A percentile compares a stretch with the other conserved stretches of the same genome.
These are phyloP conservation scores for Eucalyptus paniculata DNA, from an alignment of 345 rosid genomes.

Conservation along the genomic window DNA sequence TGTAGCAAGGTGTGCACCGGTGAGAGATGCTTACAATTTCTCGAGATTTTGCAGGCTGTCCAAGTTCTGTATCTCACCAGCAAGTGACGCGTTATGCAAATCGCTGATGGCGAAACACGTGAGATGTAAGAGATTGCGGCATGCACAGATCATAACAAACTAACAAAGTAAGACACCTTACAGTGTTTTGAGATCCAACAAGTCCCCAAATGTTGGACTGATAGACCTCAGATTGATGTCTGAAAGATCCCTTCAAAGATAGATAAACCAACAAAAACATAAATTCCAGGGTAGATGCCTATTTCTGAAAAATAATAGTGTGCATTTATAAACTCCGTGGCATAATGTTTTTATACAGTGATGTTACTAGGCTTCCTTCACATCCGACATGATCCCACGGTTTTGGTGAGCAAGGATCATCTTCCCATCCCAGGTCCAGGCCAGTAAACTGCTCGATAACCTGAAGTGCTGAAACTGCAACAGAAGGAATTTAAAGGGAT, in stretches of 20 bases:
- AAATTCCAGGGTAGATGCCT: not conserved
- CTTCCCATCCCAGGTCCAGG: slow-evolving; percentile 77
- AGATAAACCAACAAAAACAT: not conserved
- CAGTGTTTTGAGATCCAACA: slow-evolving; percentile 75
- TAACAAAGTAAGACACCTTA: slow-evolving; percentile 7
- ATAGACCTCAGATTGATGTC: slow-evolving; percentile 66
- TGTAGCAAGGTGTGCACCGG: not conserved
- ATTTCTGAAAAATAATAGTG: not conserved
- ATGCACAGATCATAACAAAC: not conserved
- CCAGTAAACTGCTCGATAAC: slow-evolving; percentile 76
- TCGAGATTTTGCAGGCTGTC: slow-evolving; percentile 72
- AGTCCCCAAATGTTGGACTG: slow-evolving; percentile 89
- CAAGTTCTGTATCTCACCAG: slow-evolving; percentile 68
- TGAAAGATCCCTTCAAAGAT: slow-evolving; percentile 55
- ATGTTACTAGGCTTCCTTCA: slow-evolving; percentile 66
- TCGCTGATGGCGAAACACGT: slow-evolving; percentile 28
- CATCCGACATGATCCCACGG: slow-evolving; percentile 65
- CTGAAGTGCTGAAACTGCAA: slow-evolving; percentile 82
- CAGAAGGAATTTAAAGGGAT: not conserved
- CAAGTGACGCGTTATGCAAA: slow-evolving; percentile 84
- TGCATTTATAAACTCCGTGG: not conserved
- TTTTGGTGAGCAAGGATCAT: slow-evolving; percentile 82
- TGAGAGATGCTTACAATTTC: slow-evolving; percentile 39
- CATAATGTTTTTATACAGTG: slow-evolving; percentile 28
- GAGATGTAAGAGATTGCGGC: not conserved